These are phyloP conservation scores for Tripterygium wilfordii DNA, from an alignment of 177 flowering plant genomes.

Conservation along the genomic window DNA sequence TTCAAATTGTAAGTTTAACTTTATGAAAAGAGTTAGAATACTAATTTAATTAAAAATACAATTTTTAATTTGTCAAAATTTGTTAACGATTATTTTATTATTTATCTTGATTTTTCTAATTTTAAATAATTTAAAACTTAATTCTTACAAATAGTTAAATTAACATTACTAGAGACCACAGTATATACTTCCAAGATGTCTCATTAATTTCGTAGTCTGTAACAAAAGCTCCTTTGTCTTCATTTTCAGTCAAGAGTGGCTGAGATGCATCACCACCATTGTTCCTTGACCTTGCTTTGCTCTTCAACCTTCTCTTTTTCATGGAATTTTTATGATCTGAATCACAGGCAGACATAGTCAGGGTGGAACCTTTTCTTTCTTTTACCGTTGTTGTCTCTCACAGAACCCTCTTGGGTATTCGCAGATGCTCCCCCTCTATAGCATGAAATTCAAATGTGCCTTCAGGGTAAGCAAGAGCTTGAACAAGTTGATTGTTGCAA, in stretches of 20 bases:
- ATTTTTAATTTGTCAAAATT: too few relatives aligned
- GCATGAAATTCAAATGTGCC: conserved; percentile 17
- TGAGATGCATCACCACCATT: conserved; percentile 5
- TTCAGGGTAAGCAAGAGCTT: conserved; percentile 28
- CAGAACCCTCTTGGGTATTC: conserved; percentile 8
- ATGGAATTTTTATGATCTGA: conserved; percentile 8
- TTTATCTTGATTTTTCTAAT: too few relatives aligned
- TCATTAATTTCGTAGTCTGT: conserved; percentile 13
- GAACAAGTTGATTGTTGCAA: conserved; percentile 9
- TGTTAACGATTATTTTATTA: too few relatives aligned
- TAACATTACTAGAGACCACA: too few relatives aligned
- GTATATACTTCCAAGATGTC: too few relatives aligned
- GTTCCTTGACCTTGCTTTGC: conserved; percentile 8
- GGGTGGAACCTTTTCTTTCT: conserved; percentile 6
- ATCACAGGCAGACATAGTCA: conserved; percentile 9
- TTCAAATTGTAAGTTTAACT: too few relatives aligned
- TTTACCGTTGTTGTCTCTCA: conserved; percentile 1
- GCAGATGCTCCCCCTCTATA: conserved; percentile 9
- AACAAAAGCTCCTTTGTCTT: conserved; percentile 13
- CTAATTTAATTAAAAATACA: too few relatives aligned
- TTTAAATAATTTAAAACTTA: too few relatives aligned
- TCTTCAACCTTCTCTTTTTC: conserved; percentile 19
- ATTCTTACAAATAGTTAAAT: too few relatives aligned
- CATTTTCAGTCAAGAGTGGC: conserved; percentile 6
- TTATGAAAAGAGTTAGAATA: too few relatives aligned